Percentiles rank a stretch among this genome's conserved stretches.
phyloP scores from a whole-genome alignment of 768 basidiomycete genomes.

The Tylopilus intermedius region DNA sequence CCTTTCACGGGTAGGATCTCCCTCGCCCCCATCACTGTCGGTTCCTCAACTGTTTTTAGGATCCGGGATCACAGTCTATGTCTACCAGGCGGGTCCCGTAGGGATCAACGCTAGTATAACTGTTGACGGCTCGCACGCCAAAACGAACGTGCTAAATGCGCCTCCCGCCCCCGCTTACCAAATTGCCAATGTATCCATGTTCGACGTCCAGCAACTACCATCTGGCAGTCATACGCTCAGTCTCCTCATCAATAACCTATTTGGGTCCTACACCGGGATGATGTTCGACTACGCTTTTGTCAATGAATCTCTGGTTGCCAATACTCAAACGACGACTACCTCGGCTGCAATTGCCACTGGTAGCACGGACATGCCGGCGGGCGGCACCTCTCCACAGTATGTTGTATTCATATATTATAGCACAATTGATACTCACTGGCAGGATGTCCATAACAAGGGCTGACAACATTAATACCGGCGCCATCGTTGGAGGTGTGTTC shows the following conservation, averaged over 20 bases:
- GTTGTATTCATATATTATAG: not conserved
- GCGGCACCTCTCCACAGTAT: conserved; percentile 8
- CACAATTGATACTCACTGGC: not conserved
- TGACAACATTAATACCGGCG: not conserved
- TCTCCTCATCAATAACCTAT: conserved; percentile 18
- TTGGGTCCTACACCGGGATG: conserved; percentile 21
- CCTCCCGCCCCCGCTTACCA: conserved; percentile 17
- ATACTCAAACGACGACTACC: not conserved
- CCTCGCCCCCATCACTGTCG: not conserved
- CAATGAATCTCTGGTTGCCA: conserved; percentile 16
- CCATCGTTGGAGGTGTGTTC: conserved; percentile 16
- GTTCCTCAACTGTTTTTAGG: conserved; percentile 8
- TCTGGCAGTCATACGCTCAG: conserved; percentile 12
- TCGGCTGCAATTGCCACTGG: not conserved
- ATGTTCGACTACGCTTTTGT: conserved; percentile 25
- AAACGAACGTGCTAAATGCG: conserved; percentile 16
- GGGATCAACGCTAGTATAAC: conserved; percentile 23
- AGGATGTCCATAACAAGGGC: not conserved
- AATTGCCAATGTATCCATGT: conserved; percentile 23
- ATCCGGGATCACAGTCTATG: conserved; percentile 22
- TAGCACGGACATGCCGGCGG: not conserved
- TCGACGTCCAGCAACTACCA: conserved; percentile 17
- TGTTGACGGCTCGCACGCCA: conserved; percentile 8
- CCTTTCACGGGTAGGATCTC: conserved; percentile 22
- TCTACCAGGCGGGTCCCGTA: conserved; percentile 22